These are phyloP conservation scores for Naumovozyma castellii DNA, from an alignment of 805 yeast species.

Conservation along the genomic window DNA sequence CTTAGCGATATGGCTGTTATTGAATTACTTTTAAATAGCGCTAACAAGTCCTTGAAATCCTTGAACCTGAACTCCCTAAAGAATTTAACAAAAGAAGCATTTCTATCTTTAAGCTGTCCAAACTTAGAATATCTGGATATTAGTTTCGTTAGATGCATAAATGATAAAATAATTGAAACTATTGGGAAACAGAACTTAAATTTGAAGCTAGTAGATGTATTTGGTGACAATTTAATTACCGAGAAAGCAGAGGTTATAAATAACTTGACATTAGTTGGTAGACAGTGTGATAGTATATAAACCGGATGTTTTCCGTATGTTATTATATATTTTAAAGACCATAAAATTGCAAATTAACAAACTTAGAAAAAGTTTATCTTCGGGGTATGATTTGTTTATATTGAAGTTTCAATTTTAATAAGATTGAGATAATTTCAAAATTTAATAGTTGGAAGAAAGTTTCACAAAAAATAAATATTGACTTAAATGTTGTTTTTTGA, in stretches of 20 bases:
- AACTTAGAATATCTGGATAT: conserved; percentile 58
- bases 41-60: conserved; percentile 50
- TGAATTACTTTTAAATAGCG: conserved; percentile 53
- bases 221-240: conserved; percentile 67
- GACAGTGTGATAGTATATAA: conserved; percentile 56
- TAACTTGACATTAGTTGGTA: conserved; percentile 58
- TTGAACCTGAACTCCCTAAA: conserved; percentile 68
- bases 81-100: conserved; percentile 41
- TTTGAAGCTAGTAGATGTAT: conserved; percentile 63
- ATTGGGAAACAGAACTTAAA: conserved; percentile 52
- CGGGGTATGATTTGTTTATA: background rate
- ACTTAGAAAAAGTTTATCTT: background rate
- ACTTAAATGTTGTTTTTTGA: too few species aligned
- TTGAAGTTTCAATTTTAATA: too few species aligned
- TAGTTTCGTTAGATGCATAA: conserved; percentile 72
- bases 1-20: conserved; percentile 55
- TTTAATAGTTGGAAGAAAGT: too few species aligned
- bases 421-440: too few species aligned
- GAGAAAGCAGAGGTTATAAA: conserved; percentile 41
- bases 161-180: conserved; percentile 54
- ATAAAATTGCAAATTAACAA: too few species aligned
- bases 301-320: background rate
- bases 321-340: background rate
- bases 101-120: conserved; percentile 44
- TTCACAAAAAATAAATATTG: too few species aligned